Evolutionary conservation across 345 rosid genomes (phyloP), one percentile per base, ranked within the genome.

Genomic region (Moringa oleifera): DNA sequence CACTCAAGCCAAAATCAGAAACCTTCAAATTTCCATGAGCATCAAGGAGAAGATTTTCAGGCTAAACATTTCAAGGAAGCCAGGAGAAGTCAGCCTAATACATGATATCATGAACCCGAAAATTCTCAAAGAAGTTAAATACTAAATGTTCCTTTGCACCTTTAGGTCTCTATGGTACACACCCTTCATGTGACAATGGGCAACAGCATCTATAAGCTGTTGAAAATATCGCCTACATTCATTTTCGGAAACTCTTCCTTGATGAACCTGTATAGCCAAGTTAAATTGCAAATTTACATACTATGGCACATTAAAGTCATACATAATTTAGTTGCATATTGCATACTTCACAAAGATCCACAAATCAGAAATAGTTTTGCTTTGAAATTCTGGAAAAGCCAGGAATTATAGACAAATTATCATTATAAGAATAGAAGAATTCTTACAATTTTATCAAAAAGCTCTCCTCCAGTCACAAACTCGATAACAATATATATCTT

Each of bases 101-200:
- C n/a, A n/a, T n/a, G n/a, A n/a, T n/a, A n/a, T n/a, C n/a, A n/a
- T n/a, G n/a, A n/a, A 62, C 64, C 20, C 70, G 56, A 53, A 54
- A 51, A 20, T 28, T 23, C 50, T 4, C n/a, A 24, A 55, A 37
- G 47, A 69, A 57, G 46, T 28, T 59, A 57, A 69, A 28, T 18
- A 25, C 37, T 59, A 55, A 62, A 33, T 33, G 56, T 41, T 49
- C 19, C 33, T 22, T 58, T 31, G 55, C 66, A 89, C 98, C 91
- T 93, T 89, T 55, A 93, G 77, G 68, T 93, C 98, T 72, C 98
- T 84, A 70, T 93, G 98, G 82, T 83, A 93, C 61, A 87, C 91
- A 70, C 97, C 86, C 83, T 83, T 93, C 64, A 67, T 68, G 72
- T 93, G 98, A 71, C 98, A 93, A 74, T 85, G 89, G 58, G 84